phyloP scores from a whole-genome alignment of 768 basidiomycete genomes.

The Rhodotorula paludigena region DNA sequence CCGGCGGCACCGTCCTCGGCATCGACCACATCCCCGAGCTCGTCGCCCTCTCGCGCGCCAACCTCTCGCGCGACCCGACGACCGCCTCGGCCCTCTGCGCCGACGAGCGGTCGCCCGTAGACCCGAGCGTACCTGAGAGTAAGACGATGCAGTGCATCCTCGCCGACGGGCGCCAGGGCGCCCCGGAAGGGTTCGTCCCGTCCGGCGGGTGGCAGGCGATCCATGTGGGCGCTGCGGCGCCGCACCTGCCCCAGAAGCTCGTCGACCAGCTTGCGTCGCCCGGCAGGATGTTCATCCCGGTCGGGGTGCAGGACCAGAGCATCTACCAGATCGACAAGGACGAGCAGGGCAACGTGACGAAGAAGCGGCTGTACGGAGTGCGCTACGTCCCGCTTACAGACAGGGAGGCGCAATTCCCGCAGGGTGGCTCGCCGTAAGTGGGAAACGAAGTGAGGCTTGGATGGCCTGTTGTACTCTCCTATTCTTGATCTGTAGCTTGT shows the following conservation, averaged over 20 bases:
- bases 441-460: too few relatives aligned
- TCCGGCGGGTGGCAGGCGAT: slow-evolving; percentile 59
- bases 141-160: slow-evolving; percentile 1
- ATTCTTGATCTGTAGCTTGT: neutral
- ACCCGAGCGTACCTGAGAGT: slow-evolving; percentile 48
- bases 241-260: slow-evolving; percentile 62
- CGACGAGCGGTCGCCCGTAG: slow-evolving; percentile 53
- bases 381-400: slow-evolving; percentile 54
- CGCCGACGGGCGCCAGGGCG: slow-evolving; percentile 61
- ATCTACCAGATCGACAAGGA: slow-evolving; percentile 79
- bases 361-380: slow-evolving; percentile 72
- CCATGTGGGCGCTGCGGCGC: slow-evolving; percentile 86
- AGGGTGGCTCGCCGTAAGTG: neutral
- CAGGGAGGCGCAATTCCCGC: neutral
- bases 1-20: slow-evolving; percentile 58
- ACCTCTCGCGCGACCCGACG: slow-evolving; percentile 2
- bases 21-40: slow-evolving; percentile 86
- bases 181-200: slow-evolving; percentile 57
- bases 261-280: slow-evolving; percentile 53
- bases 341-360: slow-evolving; percentile 59
- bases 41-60: slow-evolving; percentile 46
- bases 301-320: slow-evolving; percentile 61
- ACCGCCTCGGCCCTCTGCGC: neutral
- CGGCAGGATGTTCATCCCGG: slow-evolving; percentile 78
- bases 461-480: neutral